A percentile compares a stretch with the other conserved stretches of the same genome.
These are phyloP conservation scores for Lizonia empirigonia DNA, from an alignment of 2,329 filamentous ascomycete genomes.

Conservation along the genomic window DNA sequence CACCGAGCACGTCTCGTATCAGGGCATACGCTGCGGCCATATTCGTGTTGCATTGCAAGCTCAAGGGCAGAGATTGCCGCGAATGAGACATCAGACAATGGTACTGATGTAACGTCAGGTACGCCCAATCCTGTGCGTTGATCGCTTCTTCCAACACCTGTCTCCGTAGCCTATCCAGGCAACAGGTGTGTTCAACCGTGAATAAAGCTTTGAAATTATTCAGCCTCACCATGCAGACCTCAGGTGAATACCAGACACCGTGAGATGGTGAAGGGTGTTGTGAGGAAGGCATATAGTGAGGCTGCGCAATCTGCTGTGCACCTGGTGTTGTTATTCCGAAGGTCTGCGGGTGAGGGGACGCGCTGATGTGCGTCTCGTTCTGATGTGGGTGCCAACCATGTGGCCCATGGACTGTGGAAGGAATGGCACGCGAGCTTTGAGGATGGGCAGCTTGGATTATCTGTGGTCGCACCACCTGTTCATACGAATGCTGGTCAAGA, in stretches of 20 bases:
- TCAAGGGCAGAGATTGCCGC: constrained; percentile 43
- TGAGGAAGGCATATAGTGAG: background rate
- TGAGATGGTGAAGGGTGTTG: background rate
- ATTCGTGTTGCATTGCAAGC: constrained; percentile 46
- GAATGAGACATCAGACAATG: constrained; percentile 32
- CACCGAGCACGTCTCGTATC: constrained; percentile 53
- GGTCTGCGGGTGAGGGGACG: background rate
- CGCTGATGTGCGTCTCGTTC: background rate
- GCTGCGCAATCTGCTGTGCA: background rate
- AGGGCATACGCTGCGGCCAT: constrained; percentile 41
- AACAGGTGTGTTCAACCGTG: background rate
- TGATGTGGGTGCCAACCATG: background rate
- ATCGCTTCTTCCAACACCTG: constrained; percentile 46
- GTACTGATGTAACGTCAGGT: constrained; percentile 39
- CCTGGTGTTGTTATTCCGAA: background rate
- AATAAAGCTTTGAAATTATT: constrained; percentile 6
- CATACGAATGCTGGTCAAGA: background rate
- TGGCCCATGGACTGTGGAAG: background rate
- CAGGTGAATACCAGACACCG: constrained; percentile 21
- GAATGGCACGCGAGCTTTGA: background rate
- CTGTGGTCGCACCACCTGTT: constrained; percentile 15
- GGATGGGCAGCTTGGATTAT: constrained; percentile 1
- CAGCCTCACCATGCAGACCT: constrained; percentile 17
- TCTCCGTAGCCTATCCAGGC: constrained; percentile 22
- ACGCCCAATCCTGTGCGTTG: constrained; percentile 33